phyloP scores from a whole-genome alignment of 306 rosid genomes.

The Cercis canadensis region DNA sequence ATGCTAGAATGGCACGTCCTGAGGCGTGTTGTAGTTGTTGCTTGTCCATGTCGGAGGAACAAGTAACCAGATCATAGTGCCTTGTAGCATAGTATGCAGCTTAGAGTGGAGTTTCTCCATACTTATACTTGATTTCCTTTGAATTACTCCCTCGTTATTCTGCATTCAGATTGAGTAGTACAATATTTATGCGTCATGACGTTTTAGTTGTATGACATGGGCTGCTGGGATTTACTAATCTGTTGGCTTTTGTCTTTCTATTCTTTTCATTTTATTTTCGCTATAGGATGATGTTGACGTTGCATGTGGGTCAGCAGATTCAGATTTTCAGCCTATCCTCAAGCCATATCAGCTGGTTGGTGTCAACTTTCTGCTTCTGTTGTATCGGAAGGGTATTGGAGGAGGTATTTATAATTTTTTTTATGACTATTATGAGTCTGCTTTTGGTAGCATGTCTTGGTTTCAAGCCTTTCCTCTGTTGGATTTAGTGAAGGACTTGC shows the following conservation, averaged over 20 bases:
- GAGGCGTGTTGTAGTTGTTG: too few relatives aligned
- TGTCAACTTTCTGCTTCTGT: slow-evolving; percentile 87
- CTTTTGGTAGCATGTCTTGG: slow-evolving; percentile 7
- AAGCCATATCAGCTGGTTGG: slow-evolving; percentile 96
- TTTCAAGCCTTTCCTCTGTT: background rate
- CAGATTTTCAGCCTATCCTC: slow-evolving; percentile 86
- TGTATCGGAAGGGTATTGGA: slow-evolving; percentile 84
- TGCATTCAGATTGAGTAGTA: too few relatives aligned
- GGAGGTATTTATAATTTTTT: slow-evolving; percentile 66
- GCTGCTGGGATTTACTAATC: background rate
- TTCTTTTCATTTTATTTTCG: background rate
- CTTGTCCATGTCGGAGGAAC: background rate
- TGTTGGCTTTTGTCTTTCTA: background rate
- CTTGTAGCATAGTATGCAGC: too few relatives aligned
- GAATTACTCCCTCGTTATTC: too few relatives aligned
- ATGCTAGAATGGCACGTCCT: background rate
- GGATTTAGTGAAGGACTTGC: background rate
- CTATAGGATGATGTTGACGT: slow-evolving; percentile 79
- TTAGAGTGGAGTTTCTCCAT: background rate
- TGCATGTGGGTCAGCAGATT: slow-evolving; percentile 81
- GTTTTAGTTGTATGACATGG: too few relatives aligned
- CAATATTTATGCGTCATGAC: too few relatives aligned
- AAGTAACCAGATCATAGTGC: too few relatives aligned
- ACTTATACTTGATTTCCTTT: too few relatives aligned
- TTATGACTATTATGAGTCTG: slow-evolving; percentile 26